Conservation (phyloP, 1,284 basidiomycete genomes). For the Austroboletus novae-zelandiae region DNA sequence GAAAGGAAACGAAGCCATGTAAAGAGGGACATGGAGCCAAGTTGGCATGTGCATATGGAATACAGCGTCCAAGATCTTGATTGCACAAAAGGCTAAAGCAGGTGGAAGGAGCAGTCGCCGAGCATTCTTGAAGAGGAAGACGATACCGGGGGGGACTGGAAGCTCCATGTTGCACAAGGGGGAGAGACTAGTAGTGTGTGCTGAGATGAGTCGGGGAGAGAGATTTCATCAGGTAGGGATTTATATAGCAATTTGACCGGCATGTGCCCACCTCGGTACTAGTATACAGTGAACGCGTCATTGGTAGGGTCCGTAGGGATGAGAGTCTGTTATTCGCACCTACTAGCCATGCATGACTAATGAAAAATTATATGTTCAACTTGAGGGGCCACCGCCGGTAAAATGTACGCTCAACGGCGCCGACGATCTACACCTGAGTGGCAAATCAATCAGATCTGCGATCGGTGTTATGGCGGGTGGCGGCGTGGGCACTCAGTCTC, state of each 20-base stretch:
- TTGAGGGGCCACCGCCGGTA: no score
- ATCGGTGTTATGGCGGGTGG: slow-evolving; percentile 5
- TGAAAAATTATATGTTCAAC: no score
- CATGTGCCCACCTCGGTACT: no score
- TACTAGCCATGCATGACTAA: no score
- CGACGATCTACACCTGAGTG: slow-evolving; percentile 7
- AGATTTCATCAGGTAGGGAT: not conserved
- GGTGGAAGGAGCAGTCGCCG: slow-evolving; percentile 22
- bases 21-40: slow-evolving; percentile 21
- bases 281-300: no score
- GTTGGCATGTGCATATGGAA: slow-evolving; percentile 6
- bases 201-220: not conserved
- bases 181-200: not conserved
- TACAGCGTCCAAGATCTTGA: slow-evolving; percentile 5
- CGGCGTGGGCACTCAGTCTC: slow-evolving; percentile 12
- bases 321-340: no score
- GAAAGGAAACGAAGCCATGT: slow-evolving; percentile 27
- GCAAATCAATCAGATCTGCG: slow-evolving; percentile 14
- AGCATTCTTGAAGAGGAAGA: slow-evolving; percentile 18
- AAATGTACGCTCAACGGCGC: not conserved
- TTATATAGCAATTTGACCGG: not conserved
- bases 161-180: slow-evolving; percentile 14
- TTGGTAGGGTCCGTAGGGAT: no score
- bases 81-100: slow-evolving; percentile 11
- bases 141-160: slow-evolving; percentile 26